phyloP scores from a whole-genome alignment of 73 alveolate species.

The Blepharisma stoltei region DNA sequence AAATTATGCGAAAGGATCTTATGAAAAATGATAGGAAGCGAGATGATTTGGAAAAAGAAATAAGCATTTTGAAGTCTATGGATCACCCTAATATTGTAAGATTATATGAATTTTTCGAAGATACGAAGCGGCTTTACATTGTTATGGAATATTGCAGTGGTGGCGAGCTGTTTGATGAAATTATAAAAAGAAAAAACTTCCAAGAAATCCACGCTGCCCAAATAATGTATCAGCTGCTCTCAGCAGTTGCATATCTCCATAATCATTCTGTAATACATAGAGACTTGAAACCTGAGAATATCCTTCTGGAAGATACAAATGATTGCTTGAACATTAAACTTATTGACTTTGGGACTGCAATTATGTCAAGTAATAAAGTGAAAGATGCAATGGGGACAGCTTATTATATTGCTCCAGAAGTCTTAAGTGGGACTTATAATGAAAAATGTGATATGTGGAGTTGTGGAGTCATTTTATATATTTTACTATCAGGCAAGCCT shows the following conservation, averaged over 20 bases:
- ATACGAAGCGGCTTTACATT: slow-evolving; percentile 55
- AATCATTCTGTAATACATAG: slow-evolving; percentile 64
- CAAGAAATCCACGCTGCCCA: slow-evolving; percentile 65
- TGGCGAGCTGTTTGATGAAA: slow-evolving; percentile 70
- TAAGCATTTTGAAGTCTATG: slow-evolving; percentile 41
- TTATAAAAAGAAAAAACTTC: slow-evolving; percentile 49
- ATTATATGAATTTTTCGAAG: slow-evolving; percentile 63
- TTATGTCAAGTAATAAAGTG: slow-evolving; percentile 40
- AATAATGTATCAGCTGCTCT: slow-evolving; percentile 59
- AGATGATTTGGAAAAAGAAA: slow-evolving; percentile 36
- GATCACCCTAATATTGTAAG: slow-evolving; percentile 79
- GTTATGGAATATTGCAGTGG: slow-evolving; percentile 70
- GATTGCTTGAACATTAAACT: slow-evolving; percentile 50
- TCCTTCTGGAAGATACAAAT: slow-evolving; percentile 54
- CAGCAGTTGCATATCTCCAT: slow-evolving; percentile 70
- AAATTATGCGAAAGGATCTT: slow-evolving; percentile 34
- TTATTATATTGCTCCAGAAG: slow-evolving; percentile 78
- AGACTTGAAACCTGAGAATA: slow-evolving; percentile 85
- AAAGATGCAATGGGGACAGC: slow-evolving; percentile 65
- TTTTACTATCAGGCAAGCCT: slow-evolving; percentile 61
- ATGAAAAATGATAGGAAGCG: slow-evolving; percentile 27
- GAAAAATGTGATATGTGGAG: slow-evolving; percentile 76
- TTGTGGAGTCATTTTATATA: slow-evolving; percentile 72
- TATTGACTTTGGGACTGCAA: slow-evolving; percentile 79
- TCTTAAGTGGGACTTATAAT: slow-evolving; percentile 55